Percentiles rank a stretch among this genome's conserved stretches.
Conservation (phyloP, 139 green algal species). For the Penium margaritaceum region DNA sequence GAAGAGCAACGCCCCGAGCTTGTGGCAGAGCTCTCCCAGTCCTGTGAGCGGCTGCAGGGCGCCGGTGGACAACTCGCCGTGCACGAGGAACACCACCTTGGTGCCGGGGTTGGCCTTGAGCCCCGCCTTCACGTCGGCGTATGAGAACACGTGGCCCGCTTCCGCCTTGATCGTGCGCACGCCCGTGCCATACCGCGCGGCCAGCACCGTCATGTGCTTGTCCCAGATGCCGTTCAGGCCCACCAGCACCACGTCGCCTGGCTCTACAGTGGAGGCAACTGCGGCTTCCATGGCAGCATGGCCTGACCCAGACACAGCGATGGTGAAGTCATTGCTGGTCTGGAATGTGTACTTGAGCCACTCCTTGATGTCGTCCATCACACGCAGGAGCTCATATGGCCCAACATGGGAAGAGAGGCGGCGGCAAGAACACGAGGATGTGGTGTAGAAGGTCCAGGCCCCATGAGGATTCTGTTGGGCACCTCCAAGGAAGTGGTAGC, state of each 20-base stretch:
- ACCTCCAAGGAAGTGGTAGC: too few species aligned
- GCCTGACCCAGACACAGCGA: conserved; percentile 73
- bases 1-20: conserved; percentile 68
- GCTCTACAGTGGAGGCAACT: conserved; percentile 60
- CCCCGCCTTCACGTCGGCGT: conserved; percentile 12
- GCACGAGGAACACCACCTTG: conserved; percentile 33
- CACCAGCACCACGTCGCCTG: conserved; percentile 61
- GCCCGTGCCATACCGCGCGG: conserved; percentile 65
- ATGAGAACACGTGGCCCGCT: conserved; percentile 63
- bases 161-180: conserved; percentile 66
- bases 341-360: conserved; percentile 79
- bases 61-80: conserved; percentile 78
- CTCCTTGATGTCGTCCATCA: conserved; percentile 75
- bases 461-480: too few species aligned
- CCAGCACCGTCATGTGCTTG: conserved; percentile 74
- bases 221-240: conserved; percentile 75
- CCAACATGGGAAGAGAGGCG: conserved; percentile 25
- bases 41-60: conserved; percentile 55
- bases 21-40: conserved; percentile 73
- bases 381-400: conserved; percentile 66
- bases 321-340: conserved; percentile 72
- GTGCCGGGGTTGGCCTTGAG: conserved; percentile 19
- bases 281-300: conserved; percentile 85
- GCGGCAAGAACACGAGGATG: conserved; percentile 33
- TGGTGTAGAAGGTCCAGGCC: conserved; percentile 38